A percentile compares a stretch with the other conserved stretches of the same genome.
Evolutionary conservation across 345 rosid genomes (phyloP).

Genomic region (Lepidium sativum): DNA sequence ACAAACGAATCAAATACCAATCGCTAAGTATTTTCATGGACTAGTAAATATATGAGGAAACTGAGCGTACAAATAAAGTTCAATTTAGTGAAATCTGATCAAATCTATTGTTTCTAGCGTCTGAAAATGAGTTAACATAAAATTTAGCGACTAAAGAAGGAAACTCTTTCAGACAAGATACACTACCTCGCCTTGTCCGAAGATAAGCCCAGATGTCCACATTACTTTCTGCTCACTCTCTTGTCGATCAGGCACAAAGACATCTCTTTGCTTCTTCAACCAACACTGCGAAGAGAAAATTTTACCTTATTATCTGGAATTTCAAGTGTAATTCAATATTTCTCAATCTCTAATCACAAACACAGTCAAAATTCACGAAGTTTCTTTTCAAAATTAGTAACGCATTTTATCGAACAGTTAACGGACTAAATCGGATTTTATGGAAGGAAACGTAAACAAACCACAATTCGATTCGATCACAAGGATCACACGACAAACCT

Average conservation of each 20-base stretch:
- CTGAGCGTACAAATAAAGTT: neutral
- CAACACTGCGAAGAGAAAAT: constrained; percentile 54
- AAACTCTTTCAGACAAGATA: neutral
- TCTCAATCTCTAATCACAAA: neutral
- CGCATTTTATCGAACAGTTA: constrained; percentile 17
- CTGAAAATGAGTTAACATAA: no score
- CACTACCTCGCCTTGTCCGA: constrained; percentile 91
- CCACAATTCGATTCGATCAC: neutral
- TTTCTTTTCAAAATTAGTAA: neutral
- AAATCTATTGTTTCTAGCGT: no score
- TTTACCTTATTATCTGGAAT: neutral
- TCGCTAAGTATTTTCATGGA: neutral
- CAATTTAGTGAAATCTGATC: neutral
- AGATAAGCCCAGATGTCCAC: constrained; percentile 90
- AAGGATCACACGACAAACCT: constrained; percentile 41
- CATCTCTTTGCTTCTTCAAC: constrained; percentile 93
- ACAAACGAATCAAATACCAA: neutral
- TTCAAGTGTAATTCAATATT: neutral
- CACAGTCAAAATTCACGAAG: neutral
- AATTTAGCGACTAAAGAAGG: neutral
- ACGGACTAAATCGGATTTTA: neutral
- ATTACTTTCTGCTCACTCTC: constrained; percentile 46
- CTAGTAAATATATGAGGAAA: neutral
- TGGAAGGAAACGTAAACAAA: neutral
- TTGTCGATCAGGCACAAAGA: constrained; percentile 53